Conservation (phyloP, 495 filamentous ascomycete genomes). For the Hypoxylon lienhwacheense region DNA sequence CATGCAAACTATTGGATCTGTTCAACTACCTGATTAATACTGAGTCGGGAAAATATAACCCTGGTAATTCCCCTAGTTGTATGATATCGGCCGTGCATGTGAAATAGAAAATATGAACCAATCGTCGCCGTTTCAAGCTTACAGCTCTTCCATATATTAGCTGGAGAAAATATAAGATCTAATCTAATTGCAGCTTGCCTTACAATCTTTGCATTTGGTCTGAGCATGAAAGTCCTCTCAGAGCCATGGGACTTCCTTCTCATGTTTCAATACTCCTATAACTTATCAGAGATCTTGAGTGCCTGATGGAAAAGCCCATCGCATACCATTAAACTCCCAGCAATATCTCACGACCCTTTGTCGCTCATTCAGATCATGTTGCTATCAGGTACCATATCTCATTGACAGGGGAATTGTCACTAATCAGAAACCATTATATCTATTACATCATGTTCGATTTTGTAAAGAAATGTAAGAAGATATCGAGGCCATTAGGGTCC, state of each 20-base stretch:
- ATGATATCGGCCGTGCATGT: constrained; percentile 7
- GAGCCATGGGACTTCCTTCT: constrained; percentile 4
- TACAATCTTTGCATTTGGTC: constrained; percentile 55
- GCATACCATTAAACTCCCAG: neutral
- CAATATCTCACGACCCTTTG: constrained; percentile 1
- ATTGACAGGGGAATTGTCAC: no score
- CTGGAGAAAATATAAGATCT: constrained; percentile 59
- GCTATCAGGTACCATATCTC: no score
- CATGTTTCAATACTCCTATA: constrained; percentile 27
- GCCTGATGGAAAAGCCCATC: constrained; percentile 30
- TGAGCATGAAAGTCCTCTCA: constrained; percentile 41
- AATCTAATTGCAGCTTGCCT: constrained; percentile 55
- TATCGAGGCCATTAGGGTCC: no score
- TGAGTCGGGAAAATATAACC: no score
- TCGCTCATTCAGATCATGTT: constrained; percentile 3
- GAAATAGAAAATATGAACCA: constrained; percentile 2
- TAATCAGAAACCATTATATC: no score
- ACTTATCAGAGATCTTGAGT: constrained; percentile 34
- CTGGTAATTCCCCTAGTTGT: no score
- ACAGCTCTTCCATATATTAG: constrained; percentile 55
- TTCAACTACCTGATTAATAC: no score
- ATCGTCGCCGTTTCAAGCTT: constrained; percentile 44
- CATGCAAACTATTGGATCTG: no score
- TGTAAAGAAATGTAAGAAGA: no score
- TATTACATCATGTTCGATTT: no score